Percentiles rank a stretch among this genome's conserved stretches.
Conservation (phyloP, 495 filamentous ascomycete genomes). For the Podospora pseudoanserina region DNA sequence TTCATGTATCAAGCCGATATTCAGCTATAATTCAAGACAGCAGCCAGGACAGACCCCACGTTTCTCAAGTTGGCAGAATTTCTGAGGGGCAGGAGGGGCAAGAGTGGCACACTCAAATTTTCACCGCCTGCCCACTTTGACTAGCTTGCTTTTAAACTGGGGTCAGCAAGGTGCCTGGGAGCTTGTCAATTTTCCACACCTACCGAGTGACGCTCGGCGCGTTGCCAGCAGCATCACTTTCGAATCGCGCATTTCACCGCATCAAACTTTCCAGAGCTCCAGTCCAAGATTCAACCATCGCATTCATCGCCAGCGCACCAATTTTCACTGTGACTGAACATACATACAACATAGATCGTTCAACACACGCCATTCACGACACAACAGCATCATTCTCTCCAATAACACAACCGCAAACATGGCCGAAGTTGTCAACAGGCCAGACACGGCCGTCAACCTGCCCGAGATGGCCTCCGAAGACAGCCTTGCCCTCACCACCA, state of each 20-base stretch:
- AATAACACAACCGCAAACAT: conserved; percentile 8
- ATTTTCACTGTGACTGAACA: background rate
- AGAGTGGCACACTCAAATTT: background rate
- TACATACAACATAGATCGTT: too few relatives aligned
- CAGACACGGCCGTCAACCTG: conserved; percentile 11
- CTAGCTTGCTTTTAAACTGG: conserved; percentile 1
- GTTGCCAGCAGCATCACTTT: background rate
- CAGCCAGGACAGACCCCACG: conserved; percentile 28
- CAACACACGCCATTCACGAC: background rate
- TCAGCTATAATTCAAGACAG: background rate
- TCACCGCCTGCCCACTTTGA: conserved; percentile 18
- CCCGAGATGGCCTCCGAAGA: conserved; percentile 1
- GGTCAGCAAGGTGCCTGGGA: conserved; percentile 6
- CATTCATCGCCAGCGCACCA: background rate
- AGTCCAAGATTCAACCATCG: background rate
- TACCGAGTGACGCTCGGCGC: background rate
- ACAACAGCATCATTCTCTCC: background rate
- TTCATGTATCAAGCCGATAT: background rate
- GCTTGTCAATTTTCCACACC: background rate
- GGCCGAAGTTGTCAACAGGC: conserved; percentile 21
- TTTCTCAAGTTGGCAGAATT: conserved; percentile 35
- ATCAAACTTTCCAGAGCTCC: background rate
- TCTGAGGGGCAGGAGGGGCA: conserved; percentile 24
- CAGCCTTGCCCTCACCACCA: conserved; percentile 34
- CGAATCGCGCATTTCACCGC: background rate